Evolutionary conservation across 1,284 basidiomycete genomes (phyloP).

Genomic region (Trichosporon coremiiforme): DNA sequence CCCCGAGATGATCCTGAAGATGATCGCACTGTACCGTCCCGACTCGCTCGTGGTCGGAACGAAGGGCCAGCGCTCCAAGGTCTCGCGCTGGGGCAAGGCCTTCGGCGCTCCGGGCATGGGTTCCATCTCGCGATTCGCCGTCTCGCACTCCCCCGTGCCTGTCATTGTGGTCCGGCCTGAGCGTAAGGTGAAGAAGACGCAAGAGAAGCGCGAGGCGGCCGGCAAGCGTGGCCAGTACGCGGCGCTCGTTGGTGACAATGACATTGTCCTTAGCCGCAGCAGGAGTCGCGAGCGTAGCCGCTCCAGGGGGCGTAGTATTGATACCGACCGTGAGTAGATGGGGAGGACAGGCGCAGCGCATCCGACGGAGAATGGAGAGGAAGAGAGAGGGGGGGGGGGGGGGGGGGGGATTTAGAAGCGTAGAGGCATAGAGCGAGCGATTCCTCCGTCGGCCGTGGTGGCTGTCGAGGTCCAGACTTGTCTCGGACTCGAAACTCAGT

Average conservation of each 20-base stretch:
- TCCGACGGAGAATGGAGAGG: neutral
- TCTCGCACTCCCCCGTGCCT: conserved; percentile 86
- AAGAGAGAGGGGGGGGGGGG: too few relatives aligned
- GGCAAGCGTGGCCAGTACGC: conserved; percentile 77
- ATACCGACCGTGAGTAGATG: conserved; percentile 42
- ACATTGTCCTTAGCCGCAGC: conserved; percentile 44
- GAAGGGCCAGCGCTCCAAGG: conserved; percentile 68
- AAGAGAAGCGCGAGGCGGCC: conserved; percentile 77
- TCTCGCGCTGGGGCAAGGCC: conserved; percentile 64
- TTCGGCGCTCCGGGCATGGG: conserved; percentile 63
- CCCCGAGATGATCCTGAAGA: conserved; percentile 81
- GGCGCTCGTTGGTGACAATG: conserved; percentile 51
- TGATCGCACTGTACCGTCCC: conserved; percentile 93
- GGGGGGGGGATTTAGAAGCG: neutral
- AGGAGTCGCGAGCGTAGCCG: conserved; percentile 43
- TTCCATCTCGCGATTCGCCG: conserved; percentile 66
- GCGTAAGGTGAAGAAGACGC: conserved; percentile 77
- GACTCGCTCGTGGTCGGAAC: conserved; percentile 94
- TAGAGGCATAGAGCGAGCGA: neutral
- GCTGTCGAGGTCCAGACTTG: too few relatives aligned
- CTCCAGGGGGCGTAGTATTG: conserved; percentile 16
- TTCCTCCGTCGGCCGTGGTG: neutral
- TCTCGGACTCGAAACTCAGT: too few relatives aligned
- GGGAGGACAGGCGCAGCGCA: neutral
- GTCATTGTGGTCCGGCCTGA: conserved; percentile 87